These are phyloP conservation scores for Margaritispora aquatica DNA, from an alignment of 495 filamentous ascomycete genomes.

Conservation along the genomic window DNA sequence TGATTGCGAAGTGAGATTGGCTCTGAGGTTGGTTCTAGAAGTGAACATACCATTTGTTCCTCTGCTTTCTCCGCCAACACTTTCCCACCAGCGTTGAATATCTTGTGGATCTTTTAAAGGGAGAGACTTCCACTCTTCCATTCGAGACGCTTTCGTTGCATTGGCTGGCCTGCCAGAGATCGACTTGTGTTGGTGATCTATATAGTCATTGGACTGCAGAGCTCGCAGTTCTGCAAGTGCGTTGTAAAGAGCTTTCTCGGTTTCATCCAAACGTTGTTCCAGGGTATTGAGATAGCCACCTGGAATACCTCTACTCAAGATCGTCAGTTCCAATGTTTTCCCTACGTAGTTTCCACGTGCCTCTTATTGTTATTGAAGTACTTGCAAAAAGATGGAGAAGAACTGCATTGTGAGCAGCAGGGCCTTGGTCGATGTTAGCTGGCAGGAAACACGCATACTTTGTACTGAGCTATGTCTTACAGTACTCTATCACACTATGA, in stretches of 20 bases:
- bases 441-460: background rate
- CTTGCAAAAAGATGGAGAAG: background rate
- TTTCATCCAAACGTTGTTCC: conserved; percentile 5
- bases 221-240: conserved; percentile 3
- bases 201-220: background rate
- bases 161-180: background rate
- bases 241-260: conserved; percentile 6
- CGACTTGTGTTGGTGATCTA: background rate
- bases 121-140: conserved; percentile 6
- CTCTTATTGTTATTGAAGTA: conserved; percentile 4
- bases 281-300: conserved; percentile 3
- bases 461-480: background rate
- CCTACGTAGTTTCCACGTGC: background rate
- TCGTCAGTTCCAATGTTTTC: background rate
- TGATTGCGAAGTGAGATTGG: background rate
- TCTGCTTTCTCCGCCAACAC: background rate
- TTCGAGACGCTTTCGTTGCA: background rate
- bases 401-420: conserved; percentile 1
- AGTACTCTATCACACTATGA: conserved; percentile 8
- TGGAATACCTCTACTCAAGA: conserved; percentile 7
- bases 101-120: background rate
- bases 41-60: background rate
- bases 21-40: background rate
- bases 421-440: background rate
- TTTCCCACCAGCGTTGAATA: conserved; percentile 3